Evolutionary conservation across 208 protist species (phyloP).

Genomic region (Leishmania arabica): DNA sequence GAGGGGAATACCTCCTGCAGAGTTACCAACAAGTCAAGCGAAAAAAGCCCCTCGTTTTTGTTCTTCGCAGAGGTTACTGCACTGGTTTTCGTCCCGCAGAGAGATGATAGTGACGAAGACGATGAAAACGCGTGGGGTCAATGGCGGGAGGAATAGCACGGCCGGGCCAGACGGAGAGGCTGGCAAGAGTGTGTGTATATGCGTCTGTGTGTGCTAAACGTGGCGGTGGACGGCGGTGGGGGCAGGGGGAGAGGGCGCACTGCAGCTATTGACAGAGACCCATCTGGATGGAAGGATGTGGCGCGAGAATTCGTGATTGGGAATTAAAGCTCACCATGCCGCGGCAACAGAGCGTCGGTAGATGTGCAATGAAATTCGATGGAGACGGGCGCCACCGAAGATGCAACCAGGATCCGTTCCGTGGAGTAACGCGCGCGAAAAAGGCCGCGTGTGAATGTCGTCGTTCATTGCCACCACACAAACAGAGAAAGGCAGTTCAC

Average conservation of each 20-base stretch:
- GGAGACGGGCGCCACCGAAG: background rate
- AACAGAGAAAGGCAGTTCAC: background rate
- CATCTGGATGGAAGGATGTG: background rate
- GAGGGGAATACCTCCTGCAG: no score
- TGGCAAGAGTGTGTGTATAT: background rate
- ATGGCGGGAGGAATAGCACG: background rate
- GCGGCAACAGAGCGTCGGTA: background rate
- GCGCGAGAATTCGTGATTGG: background rate
- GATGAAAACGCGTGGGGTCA: background rate
- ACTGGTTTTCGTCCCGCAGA: background rate
- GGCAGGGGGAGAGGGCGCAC: background rate
- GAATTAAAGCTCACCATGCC: background rate
- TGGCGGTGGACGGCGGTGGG: background rate
- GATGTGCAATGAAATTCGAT: background rate
- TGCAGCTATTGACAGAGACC: background rate
- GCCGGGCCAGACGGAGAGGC: background rate
- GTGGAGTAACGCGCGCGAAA: background rate
- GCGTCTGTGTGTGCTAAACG: no score
- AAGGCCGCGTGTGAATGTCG: background rate
- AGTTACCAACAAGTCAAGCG: background rate
- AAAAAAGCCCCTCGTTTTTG: background rate
- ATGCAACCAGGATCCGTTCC: background rate
- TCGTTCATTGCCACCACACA: background rate
- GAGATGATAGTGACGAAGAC: background rate
- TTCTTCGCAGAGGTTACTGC: background rate